phyloP scores from a whole-genome alignment of 805 yeast species.

The Alloascoidea africana region DNA sequence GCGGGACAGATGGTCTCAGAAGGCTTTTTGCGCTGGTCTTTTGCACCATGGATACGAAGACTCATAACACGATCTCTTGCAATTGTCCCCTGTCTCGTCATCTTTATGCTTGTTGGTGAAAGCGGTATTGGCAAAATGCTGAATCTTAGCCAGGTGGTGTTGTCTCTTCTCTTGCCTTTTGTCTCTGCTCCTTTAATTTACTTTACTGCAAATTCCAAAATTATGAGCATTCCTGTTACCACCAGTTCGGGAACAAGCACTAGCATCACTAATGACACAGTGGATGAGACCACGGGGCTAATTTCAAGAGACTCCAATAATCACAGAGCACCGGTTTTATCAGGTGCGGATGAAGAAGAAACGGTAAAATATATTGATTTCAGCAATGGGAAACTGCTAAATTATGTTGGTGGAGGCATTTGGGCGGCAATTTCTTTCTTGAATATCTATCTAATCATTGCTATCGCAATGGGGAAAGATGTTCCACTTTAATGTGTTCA shows the following conservation, averaged over 20 bases:
- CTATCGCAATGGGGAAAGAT: constrained; percentile 34
- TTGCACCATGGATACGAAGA: constrained; percentile 72
- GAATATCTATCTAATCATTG: constrained; percentile 50
- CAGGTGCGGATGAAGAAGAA: constrained; percentile 6
- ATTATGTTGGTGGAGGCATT: constrained; percentile 37
- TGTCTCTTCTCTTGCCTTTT: constrained; percentile 68
- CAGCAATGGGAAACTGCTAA: constrained; percentile 47
- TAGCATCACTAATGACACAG: constrained; percentile 3
- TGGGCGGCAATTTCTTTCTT: constrained; percentile 63
- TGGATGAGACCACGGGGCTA: constrained; percentile 4
- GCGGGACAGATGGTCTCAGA: constrained; percentile 92
- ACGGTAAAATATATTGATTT: constrained; percentile 34
- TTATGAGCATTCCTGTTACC: constrained; percentile 35
- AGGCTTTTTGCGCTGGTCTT: constrained; percentile 70
- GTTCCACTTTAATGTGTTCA: constrained; percentile 31
- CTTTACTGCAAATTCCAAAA: constrained; percentile 55
- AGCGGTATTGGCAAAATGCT: constrained; percentile 60
- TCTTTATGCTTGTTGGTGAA: constrained; percentile 60
- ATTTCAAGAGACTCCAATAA: not conserved
- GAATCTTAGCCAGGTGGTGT: constrained; percentile 72
- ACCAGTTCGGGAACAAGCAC: constrained; percentile 2
- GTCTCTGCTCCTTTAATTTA: constrained; percentile 80
- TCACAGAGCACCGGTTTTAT: not conserved
- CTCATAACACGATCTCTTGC: constrained; percentile 73
- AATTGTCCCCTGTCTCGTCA: constrained; percentile 68